Base-by-base conservation (phyloP, 306 rosid species). In the Trifolium fragiferum region DNA sequence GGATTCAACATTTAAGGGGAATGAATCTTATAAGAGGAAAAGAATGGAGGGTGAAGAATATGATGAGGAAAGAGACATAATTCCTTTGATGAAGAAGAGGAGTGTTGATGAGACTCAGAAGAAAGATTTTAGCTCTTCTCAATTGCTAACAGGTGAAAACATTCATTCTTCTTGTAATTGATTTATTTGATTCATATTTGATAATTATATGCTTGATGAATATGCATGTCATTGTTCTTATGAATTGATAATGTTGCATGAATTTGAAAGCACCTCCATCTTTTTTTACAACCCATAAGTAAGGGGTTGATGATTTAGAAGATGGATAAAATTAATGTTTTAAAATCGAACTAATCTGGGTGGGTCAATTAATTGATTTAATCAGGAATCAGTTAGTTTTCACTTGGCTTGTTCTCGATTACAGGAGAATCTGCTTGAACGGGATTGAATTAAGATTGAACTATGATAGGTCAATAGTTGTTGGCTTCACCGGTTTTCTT, bases 121-220 rank as follows among this genome's bases (percentile, higher is more conserved):
- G 59, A 84, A 79, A 74, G 87, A 83, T 32, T 60, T 82, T 14
- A 78, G 75, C 74, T 83, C 84, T 27, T 71, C 85, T 43, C 82
- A 73, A 38, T 75, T 86, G 23, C 66, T 90, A 69, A 72, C 68
- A 74, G 87, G 98, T 87, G 59, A 75, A 49, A 57, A 68, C 73
- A 40, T 62, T 80, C 44, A 35, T 14, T 61, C 18, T 30, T 43
- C 37, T 9, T n/a, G 12, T 66, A 66, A 21, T 76, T 46, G 47
- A 14, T 66, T 4, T 30, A 21, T 54, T 60, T 50, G 41, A 32
- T 38, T 30, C 35, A 5, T 33, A 64, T 41, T 58, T 63, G 3
- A 21, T 57, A 11, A 35, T 18, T 4, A 9, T 16, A 60, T 54
- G 60, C 7, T 4, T 54, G 10, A 54, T 0, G 23, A 20, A 55